Conservation (phyloP, 352 stramenopile genomes). For the Globisporangium paddicum region DNA sequence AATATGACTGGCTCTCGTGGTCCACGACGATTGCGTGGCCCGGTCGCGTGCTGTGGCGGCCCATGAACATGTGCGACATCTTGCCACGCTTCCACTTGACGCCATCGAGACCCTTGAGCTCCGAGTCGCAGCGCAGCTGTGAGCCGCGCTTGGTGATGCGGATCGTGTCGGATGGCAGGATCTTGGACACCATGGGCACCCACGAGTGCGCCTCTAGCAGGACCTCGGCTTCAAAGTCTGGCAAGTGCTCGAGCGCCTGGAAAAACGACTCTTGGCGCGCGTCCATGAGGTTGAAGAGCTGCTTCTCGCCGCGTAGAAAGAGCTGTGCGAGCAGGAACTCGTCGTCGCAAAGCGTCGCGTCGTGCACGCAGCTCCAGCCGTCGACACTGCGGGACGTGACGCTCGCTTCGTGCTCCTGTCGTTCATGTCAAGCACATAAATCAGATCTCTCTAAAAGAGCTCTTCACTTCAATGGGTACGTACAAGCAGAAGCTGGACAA, state of each 20-base stretch:
- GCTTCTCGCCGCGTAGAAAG: constrained; percentile 58
- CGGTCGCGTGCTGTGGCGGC: constrained; percentile 17
- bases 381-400: constrained; percentile 30
- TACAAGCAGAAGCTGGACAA: constrained; percentile 59
- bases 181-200: constrained; percentile 75
- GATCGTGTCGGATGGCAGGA: constrained; percentile 72
- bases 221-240: constrained; percentile 79
- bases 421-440: background rate
- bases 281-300: constrained; percentile 45
- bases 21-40: constrained; percentile 60
- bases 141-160: constrained; percentile 66
- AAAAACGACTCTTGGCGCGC: constrained; percentile 51
- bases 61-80: constrained; percentile 71
- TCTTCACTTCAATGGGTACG: background rate
- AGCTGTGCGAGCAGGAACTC: constrained; percentile 68
- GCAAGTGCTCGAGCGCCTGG: constrained; percentile 54
- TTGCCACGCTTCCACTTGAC: constrained; percentile 70
- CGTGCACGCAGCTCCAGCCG: constrained; percentile 75
- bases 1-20: constrained; percentile 48
- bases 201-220: constrained; percentile 77
- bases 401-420: constrained; percentile 31
- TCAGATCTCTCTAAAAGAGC: background rate
- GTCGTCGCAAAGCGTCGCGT: constrained; percentile 69
- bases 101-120: constrained; percentile 70
- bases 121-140: constrained; percentile 62